Conservation (phyloP, 768 basidiomycete species). For the Flagelloscypha sp. region DNA sequence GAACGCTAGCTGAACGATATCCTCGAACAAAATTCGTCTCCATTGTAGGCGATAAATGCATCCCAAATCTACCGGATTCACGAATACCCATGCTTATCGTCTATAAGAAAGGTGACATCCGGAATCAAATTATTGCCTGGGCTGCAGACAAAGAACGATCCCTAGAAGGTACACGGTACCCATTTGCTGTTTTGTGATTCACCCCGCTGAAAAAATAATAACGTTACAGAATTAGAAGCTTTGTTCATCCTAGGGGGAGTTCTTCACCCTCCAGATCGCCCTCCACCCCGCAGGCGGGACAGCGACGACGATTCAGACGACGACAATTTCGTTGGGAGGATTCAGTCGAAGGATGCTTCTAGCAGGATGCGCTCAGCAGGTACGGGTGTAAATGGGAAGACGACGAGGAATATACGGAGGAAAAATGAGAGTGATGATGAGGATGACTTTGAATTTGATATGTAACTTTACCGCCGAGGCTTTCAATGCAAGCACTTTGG, state of each 20-base stretch:
- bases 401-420: constrained; percentile 48
- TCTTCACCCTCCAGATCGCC: constrained; percentile 48
- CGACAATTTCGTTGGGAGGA: constrained; percentile 46
- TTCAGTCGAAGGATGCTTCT: constrained; percentile 37
- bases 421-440: constrained; percentile 47
- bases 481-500: too few relatives aligned
- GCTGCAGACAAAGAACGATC: constrained; percentile 70
- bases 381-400: constrained; percentile 45
- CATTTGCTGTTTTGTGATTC: constrained; percentile 4
- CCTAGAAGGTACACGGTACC: constrained; percentile 73
- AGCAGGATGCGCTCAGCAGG: constrained; percentile 49
- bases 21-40: constrained; percentile 94
- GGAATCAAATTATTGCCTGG: constrained; percentile 79
- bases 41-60: constrained; percentile 91
- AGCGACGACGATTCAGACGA: constrained; percentile 35
- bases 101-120: constrained; percentile 88
- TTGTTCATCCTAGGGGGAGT: constrained; percentile 57
- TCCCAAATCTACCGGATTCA: constrained; percentile 89
- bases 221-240: constrained; percentile 56
- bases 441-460: constrained; percentile 76
- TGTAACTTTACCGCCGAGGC: constrained; percentile 35
- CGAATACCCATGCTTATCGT: constrained; percentile 88
- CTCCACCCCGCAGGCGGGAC: constrained; percentile 21
- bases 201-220: constrained; percentile 6
- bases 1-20: constrained; percentile 67